Evolutionary conservation across 805 yeast species (phyloP), one percentile per base, ranked within the genome.

Genomic region (Ogataea nonfermentans): DNA sequence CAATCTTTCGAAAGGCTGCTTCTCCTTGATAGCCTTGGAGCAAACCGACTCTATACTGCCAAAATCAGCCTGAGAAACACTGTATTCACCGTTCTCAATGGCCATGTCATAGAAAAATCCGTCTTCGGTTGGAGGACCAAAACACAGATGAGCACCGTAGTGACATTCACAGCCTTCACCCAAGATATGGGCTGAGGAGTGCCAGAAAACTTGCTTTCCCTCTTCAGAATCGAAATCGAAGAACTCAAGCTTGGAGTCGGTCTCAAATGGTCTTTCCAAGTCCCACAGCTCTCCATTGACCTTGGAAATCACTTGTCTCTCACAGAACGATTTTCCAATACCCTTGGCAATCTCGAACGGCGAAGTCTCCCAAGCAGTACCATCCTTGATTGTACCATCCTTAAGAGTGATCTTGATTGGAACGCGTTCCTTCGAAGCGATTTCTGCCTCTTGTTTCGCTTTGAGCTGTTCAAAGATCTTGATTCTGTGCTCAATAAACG

Each of bases 81-180:
- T 84, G 40, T 76, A 74, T 51, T 81, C 81, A 55, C 91, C 90
- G 44, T 78, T 74, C 48, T 79, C 81, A 57, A 89, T 79, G 41
- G 95, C 74, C 84, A 93, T 89, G 63, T 93, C 99, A 66, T 93
- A 93, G 71, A 91, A 93, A 70, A 93, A 93, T 32, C 99, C 99
- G 49, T 91, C 98, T 40, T 83, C 88, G 45, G 96, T 91, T 63
- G 99, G 99, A 23, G 99, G 99, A 52, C 99, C 99, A 49, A 81
- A 71, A 63, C 87, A 80, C 51, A 93, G 79, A 63, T 91, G 96
- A 50, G 95, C 95, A 52, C 97, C 98, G 63, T 83, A 73, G 65
- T 88, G 93, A 65, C 96, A 84, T 70, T 93, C 99, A 71, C 96
- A 85, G 34, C 97, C 91, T 71, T 93, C 99, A 68, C 99, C 99